Evolutionary conservation across 495 filamentous ascomycete genomes (phyloP), one percentile per base, ranked within the genome.

Genomic region (Trichocladium uniseriatum): DNA sequence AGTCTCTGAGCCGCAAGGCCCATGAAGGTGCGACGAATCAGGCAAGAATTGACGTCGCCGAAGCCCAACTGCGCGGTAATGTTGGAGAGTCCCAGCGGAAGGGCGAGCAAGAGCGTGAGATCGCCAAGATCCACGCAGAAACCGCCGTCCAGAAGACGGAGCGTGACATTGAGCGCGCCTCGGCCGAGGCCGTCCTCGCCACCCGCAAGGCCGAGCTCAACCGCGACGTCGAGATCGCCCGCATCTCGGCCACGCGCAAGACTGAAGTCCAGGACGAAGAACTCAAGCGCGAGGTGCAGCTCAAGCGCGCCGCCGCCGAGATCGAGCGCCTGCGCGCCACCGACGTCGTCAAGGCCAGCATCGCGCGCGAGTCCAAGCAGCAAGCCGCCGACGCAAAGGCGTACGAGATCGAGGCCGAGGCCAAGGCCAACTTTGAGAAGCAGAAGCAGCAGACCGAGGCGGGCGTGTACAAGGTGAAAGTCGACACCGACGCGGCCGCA

Each of bases 11-110:
- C 28, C 79, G 82, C 52, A 92, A 92, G 61, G 86, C 87, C 1
- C 84, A 87, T 54, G 87, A 92, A 59, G 86, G 84, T 19, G 87
- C 87, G 15, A 79, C 79, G 38, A 90, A 89, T 60, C 86, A 92
- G 60, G 74, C 51, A 19, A 79, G 84, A 57, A 79, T 89, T 52
- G 84, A 89, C 58, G 86, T 89, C 10, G 86, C 87, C 31, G 81
- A 87, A 55, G 87, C 87, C 3, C 76, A 86, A 42, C 82, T 87
- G 66, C 75, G 72, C 28, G 87, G 87, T 61, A 82, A 86, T 53
- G 83, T 89, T 24, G 87, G 87, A 37, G 86, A 90, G 65, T 80
- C 85, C 32, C 77, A 87, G 59, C 81, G 86, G 53, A 76, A 80
- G 54, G 86, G 87, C 48, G 74, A 82, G 57, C 82, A 85, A 43